Base-by-base conservation (phyloP, 306 rosid genomes). In the Vigna radiata region DNA sequence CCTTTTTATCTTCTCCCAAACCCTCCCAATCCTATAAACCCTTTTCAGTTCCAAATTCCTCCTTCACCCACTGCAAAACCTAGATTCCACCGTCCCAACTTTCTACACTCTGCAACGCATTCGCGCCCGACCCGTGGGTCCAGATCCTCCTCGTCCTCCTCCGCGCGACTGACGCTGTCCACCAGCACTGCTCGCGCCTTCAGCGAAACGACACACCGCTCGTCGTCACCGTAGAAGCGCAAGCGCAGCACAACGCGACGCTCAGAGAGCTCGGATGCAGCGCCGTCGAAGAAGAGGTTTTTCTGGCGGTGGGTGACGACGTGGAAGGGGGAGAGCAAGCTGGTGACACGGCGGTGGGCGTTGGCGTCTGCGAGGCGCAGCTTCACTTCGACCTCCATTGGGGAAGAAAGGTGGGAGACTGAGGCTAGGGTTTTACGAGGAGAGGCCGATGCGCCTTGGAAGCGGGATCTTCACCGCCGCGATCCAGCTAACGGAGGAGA, bases 111-210 rank as follows among this genome's bases (percentile, higher is more conserved):
- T 23, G 85, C 86, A 14, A 84, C 92, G 67, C 97, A 92, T 6
- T 64, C 86, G 10, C 89, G 80, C 7, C 93, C 97, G 2, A 86
- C 21, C 54, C 52, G 68, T 6, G 89, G 86, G 54, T 86, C 91
- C 75, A 92, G 3, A 50, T 87, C 93, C 87, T 89, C 96, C 79
- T 92, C 99, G 50, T 95, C 99, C 70, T 92, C 99, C 86, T 92
- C 97, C 6, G 89, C 99, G 7, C 97, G 93, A 75, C 97, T 95
- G 19, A 95, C 85, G n/a, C 97, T 97, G 25, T 88, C 83, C 37
- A 84, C 84, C 69, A 92, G 63, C 67, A 90, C 92, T 53, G 97
- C 97, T 64, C 70, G 82, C 17, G 88, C 97, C 64, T 95, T 95
- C 37, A 95, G 85, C 53, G 96, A 82, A 61, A 87, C 85, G 50